phyloP scores from a whole-genome alignment of 805 yeast genomes.

The Candida lessepsii region DNA sequence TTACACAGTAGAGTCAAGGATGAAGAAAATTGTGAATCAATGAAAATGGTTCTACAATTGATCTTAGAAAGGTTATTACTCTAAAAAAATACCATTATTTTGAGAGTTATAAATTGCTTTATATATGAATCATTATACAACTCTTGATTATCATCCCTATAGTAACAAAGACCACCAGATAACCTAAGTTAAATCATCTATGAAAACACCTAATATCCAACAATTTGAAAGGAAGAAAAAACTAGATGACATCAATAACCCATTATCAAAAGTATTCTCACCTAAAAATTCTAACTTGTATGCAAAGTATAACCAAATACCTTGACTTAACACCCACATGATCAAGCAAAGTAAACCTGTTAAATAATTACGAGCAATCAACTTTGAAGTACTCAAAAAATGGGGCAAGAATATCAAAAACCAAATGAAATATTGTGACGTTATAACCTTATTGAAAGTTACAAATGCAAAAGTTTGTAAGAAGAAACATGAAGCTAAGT shows the following conservation, averaged over 20 bases:
- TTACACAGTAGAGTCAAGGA: too few relatives aligned
- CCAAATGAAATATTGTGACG: constrained; percentile 97
- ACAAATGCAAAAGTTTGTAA: constrained; percentile 46
- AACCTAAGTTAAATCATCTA: constrained; percentile 29
- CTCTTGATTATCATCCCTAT: too few relatives aligned
- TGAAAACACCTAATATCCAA: constrained; percentile 56
- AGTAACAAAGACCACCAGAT: too few relatives aligned
- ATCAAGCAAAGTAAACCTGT: constrained; percentile 43
- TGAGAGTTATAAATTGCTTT: too few relatives aligned
- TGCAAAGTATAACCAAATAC: constrained; percentile 74
- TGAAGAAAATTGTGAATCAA: too few relatives aligned
- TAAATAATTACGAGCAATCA: constrained; percentile 18
- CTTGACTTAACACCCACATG: constrained; percentile 74
- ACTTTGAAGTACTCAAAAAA: constrained; percentile 48
- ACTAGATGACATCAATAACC: constrained; percentile 53
- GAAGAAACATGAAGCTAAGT: constrained; percentile 35
- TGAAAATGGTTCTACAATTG: too few relatives aligned
- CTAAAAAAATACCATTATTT: too few relatives aligned
- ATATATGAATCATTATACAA: too few relatives aligned
- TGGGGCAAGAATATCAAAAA: constrained; percentile 82
- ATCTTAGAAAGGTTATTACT: too few relatives aligned
- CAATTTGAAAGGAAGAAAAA: constrained; percentile 62
- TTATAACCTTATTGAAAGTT: constrained; percentile 58
- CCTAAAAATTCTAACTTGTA: constrained; percentile 83
- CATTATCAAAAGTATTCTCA: constrained; percentile 56